Base-by-base conservation (phyloP, 805 yeast species). In the Naumovozyma baii region DNA sequence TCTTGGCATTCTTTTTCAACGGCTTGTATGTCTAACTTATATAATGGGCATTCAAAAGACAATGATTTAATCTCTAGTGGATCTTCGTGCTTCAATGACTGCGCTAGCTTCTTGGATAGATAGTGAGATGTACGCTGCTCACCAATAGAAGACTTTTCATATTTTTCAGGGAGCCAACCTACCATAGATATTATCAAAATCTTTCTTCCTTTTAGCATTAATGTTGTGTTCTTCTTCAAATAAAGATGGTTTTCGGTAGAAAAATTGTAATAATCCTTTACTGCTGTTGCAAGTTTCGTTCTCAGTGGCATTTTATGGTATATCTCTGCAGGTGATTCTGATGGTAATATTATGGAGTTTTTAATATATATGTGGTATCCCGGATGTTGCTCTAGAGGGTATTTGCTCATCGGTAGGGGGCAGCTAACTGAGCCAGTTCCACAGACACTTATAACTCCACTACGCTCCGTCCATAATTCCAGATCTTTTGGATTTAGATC, bases 1-100 rank as follows among this genome's bases (percentile, higher is more conserved):
- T 43, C 66, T 46, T 37, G 69, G 64, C 54, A 64, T 62, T 61
- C 73, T 60, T 59, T 70, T 61, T 48, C 63, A 46, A 62, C 66
- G 9, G 62, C 51, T 28, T 54, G 54, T 2, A 51, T 33, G 4
- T 49, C 43, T 34, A 52, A 54, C 14, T 49, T 41, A 36, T 61
- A 56, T 9, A 58, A 39, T 0, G 66, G 67, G 25, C 61, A 55
- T 41, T 63, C 64, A 13, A 66, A 43, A 1, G 69, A 63, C 5
- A 66, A 43, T 0, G 62, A 47, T 17, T 52, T 41, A 3, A 61
- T 42, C 10, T 49, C 45, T 14, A 42, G 38, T 1, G 52, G 49
- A 12, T 33, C 18, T 31, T 48, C 62, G 45, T 39, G 63, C 46
- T 47, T 68, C 57, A 48, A 43, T 2, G 59, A 39, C 9, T 54